These are phyloP conservation scores for Penicillium alfredii DNA, from an alignment of 495 filamentous ascomycete genomes.

Conservation along the genomic window DNA sequence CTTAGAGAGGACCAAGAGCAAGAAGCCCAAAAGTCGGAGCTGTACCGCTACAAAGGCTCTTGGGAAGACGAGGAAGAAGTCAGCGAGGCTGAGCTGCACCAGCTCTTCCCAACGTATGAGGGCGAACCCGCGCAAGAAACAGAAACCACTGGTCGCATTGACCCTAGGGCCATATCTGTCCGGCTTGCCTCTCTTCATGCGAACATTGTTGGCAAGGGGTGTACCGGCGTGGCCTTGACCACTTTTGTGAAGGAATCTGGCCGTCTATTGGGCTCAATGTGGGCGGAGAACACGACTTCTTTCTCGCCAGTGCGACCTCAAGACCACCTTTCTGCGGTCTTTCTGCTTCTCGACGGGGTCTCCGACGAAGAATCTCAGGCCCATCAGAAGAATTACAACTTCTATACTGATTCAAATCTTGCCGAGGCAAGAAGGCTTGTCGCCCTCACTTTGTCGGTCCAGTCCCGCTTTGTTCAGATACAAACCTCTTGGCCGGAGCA, in stretches of 20 bases:
- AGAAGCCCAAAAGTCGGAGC: conserved; percentile 60
- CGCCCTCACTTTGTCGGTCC: conserved; percentile 55
- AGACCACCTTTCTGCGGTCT: conserved; percentile 55
- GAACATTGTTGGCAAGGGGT: conserved; percentile 36
- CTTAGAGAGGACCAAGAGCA: conserved; percentile 67
- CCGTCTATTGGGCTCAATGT: conserved; percentile 33
- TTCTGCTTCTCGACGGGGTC: conserved; percentile 57
- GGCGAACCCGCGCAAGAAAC: conserved; percentile 31
- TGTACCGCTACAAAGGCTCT: conserved; percentile 76
- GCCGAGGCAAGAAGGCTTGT: conserved; percentile 67
- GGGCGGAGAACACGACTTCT: conserved; percentile 25
- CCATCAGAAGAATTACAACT: conserved; percentile 59
- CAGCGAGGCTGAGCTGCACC: conserved; percentile 68
- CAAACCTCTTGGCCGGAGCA: conserved; percentile 66
- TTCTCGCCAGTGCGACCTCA: conserved; percentile 38
- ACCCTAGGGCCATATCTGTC: conserved; percentile 43
- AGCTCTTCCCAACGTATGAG: conserved; percentile 77
- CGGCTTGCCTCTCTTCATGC: conserved; percentile 49
- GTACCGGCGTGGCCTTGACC: conserved; percentile 24
- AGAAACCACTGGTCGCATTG: conserved; percentile 21
- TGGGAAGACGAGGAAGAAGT: conserved; percentile 66
- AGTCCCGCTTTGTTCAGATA: conserved; percentile 63
- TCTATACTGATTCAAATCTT: conserved; percentile 78
- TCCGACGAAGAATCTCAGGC: conserved; percentile 36
- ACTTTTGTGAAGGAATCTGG: conserved; percentile 37